Evolutionary conservation across 2,329 filamentous ascomycete genomes (phyloP), one percentile per base, ranked within the genome.

Genomic region (Epichloe brachyelytri): DNA sequence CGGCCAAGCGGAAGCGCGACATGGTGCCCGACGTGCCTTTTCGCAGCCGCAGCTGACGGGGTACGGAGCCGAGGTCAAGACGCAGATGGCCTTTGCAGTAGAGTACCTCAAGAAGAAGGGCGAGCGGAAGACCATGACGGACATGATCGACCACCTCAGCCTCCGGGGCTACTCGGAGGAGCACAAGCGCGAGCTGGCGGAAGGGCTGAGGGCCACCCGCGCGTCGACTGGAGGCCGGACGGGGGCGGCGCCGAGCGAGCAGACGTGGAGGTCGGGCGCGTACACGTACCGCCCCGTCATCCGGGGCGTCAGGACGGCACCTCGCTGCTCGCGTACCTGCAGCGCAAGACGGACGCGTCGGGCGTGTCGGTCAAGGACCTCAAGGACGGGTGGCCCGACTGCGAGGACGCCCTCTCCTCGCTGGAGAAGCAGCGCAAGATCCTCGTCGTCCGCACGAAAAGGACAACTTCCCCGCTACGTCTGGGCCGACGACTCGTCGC

Each of bases 331-430:
- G 79, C 78, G 51, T 85, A 88, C 63, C 78, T 98, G 34, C 89
- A 95, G 68, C 76, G 77, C 50, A 89, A 90, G 68, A 81, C 80
- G 49, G 89, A 89, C 53, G 86, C 88, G 1, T 82, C 85, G 57
- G 88, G 88, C 12, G 79, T 97, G 50, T 77, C 77, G 38, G 88
- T 97, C 55, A 89, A 88, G 65, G 89, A 96, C 60, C 78, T 98
- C 55, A 95, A 95, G 69, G 93, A 98, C 65, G 93, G 93, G 56
- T 98, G 93, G 93, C 82, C 85, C 22, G 83, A 85, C 60, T 94
- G 88, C 62, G 82, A 90, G 54, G 79, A 84, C 19, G 79, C 85
- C 10, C 85, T 98, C 64, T 79, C 85, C 55, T 75, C 79, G 58
- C 76, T 98, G 48, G 91, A 96, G 71, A 70, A 69, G 40, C 79